Conservation (phyloP, 2,329 filamentous ascomycete species). For the Fusarium siculi region DNA sequence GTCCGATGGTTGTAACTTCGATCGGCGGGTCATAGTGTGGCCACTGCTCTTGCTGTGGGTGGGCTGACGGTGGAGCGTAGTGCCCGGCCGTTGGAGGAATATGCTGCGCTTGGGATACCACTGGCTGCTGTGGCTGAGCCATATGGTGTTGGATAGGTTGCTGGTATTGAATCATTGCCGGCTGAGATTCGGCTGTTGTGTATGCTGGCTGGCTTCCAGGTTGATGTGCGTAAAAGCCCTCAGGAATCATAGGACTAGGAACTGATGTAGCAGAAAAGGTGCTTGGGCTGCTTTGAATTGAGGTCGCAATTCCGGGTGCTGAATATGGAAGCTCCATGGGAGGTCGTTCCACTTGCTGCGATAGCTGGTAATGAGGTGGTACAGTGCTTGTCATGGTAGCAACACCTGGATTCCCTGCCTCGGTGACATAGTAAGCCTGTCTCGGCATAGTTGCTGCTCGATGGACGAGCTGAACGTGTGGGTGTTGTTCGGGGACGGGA, state of each 20-base stretch:
- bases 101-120: conserved; percentile 50
- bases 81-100: conserved; percentile 44
- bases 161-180: conserved; percentile 56
- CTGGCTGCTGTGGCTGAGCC: conserved; percentile 47
- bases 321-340: conserved; percentile 63
- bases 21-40: conserved; percentile 68
- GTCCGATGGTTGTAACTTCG: conserved; percentile 66
- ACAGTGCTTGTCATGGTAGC: conserved; percentile 68
- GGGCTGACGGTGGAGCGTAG: conserved; percentile 52
- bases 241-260: conserved; percentile 63
- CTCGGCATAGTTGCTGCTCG: conserved; percentile 60
- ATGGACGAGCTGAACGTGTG: conserved; percentile 60
- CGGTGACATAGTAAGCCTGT: conserved; percentile 66
- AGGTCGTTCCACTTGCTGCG: conserved; percentile 59
- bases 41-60: conserved; percentile 62
- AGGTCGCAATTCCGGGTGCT: conserved; percentile 58
- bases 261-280: conserved; percentile 67
- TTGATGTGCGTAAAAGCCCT: conserved; percentile 68
- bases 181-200: conserved; percentile 58
- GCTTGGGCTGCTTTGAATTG: conserved; percentile 68
- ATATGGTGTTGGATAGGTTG: conserved; percentile 55
- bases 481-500: conserved; percentile 57
- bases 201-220: conserved; percentile 60
- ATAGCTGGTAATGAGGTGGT: conserved; percentile 62
- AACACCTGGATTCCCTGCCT: conserved; percentile 70